Percentiles rank a stretch among this genome's conserved stretches.
These are phyloP conservation scores for Urostyla sp. DNA, from an alignment of 73 alveolate genomes.

Conservation along the genomic window DNA sequence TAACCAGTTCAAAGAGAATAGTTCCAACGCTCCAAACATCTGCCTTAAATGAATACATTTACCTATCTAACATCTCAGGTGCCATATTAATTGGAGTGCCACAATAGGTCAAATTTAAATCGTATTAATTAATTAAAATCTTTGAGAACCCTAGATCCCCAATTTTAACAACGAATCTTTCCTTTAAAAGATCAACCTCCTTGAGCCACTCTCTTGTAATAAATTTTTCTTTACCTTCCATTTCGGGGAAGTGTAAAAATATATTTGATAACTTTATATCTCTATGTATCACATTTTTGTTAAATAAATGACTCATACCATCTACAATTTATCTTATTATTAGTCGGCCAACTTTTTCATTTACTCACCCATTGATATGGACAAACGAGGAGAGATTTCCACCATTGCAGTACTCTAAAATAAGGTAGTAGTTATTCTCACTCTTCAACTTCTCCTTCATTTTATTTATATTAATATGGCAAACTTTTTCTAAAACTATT, in stretches of 20 bases:
- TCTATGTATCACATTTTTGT: constrained; percentile 26
- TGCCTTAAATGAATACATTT: constrained; percentile 37
- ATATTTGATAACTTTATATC: constrained; percentile 67
- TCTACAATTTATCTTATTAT: background rate
- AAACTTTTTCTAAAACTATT: constrained; percentile 16
- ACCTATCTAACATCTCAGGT: constrained; percentile 54
- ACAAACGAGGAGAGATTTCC: constrained; percentile 55
- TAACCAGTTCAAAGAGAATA: constrained; percentile 54
- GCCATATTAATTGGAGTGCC: constrained; percentile 68
- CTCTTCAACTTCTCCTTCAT: constrained; percentile 73
- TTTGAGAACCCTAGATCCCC: constrained; percentile 64
- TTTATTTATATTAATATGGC: constrained; percentile 80
- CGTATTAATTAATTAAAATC: background rate
- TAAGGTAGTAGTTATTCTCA: constrained; percentile 71
- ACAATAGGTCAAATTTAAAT: constrained; percentile 23
- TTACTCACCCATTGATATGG: background rate
- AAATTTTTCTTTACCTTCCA: constrained; percentile 59
- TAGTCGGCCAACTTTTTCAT: background rate
- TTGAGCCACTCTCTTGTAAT: constrained; percentile 33
- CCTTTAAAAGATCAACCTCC: constrained; percentile 2
- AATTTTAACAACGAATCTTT: constrained; percentile 1
- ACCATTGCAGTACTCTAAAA: constrained; percentile 85
- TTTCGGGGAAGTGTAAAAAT: constrained; percentile 72
- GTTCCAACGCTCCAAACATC: constrained; percentile 72
- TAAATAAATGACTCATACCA: background rate